phyloP scores from a whole-genome alignment of 805 yeast species.

The Millerozyma miso region DNA sequence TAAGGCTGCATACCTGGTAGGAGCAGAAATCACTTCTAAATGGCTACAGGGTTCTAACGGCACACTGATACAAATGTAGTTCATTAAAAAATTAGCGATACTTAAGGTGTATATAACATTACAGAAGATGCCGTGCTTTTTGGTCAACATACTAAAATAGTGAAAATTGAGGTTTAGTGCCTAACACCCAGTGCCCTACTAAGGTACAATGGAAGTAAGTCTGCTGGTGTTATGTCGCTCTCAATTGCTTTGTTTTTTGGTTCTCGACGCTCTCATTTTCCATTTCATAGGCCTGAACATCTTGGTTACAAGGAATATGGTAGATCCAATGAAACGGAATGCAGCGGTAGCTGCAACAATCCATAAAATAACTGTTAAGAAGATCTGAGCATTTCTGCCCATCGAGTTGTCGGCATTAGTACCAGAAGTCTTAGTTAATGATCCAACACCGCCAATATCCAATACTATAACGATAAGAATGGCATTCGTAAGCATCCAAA shows the following conservation, averaged over 20 bases:
- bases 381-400: slow-evolving; percentile 51
- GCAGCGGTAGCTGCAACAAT: slow-evolving; percentile 87
- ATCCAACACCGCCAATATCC: slow-evolving; percentile 73
- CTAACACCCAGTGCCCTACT: background rate
- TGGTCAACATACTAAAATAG: too few relatives aligned
- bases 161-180: background rate
- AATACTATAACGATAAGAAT: slow-evolving; percentile 78
- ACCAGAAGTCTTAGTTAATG: slow-evolving; percentile 27
- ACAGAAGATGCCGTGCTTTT: too few relatives aligned
- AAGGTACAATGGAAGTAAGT: too few relatives aligned
- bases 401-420: slow-evolving; percentile 26
- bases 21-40: too few relatives aligned
- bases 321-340: slow-evolving; percentile 75
- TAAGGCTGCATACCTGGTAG: too few relatives aligned
- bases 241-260: slow-evolving; percentile 2
- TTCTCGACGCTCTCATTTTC: slow-evolving; percentile 25
- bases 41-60: too few relatives aligned
- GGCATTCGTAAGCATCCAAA: slow-evolving; percentile 87
- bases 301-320: slow-evolving; percentile 47
- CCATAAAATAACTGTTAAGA: slow-evolving; percentile 86
- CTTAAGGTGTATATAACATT: too few relatives aligned
- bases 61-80: too few relatives aligned
- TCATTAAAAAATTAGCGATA: too few relatives aligned
- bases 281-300: slow-evolving; percentile 37
- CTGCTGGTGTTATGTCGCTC: too few relatives aligned